These are phyloP conservation scores for Theileria annulata DNA, from an alignment of 169 alveolate genomes.

Conservation along the genomic window DNA sequence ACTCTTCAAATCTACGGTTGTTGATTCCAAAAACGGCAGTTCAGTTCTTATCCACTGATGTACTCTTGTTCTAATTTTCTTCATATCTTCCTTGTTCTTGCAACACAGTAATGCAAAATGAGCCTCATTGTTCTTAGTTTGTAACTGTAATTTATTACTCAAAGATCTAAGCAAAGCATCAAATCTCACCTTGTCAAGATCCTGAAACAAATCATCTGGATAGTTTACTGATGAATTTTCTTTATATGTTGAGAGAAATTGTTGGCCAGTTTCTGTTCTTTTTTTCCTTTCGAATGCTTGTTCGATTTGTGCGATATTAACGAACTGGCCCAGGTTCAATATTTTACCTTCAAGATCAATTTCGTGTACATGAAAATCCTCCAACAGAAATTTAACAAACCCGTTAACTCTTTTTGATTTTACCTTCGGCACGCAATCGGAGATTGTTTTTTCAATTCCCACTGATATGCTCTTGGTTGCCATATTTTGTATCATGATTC, in stretches of 20 bases:
- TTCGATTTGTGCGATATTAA: constrained; percentile 2
- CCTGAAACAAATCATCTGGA: constrained; percentile 44
- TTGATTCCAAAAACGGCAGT: constrained; percentile 58
- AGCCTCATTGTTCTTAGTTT: not conserved
- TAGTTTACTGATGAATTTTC: constrained; percentile 18
- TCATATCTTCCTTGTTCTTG: constrained; percentile 20
- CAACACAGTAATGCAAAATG: not conserved
- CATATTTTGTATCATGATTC: not conserved
- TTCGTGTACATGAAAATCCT: constrained; percentile 62
- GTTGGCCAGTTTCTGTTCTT: constrained; percentile 31
- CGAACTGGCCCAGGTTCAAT: constrained; percentile 13
- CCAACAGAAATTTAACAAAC: constrained; percentile 32
- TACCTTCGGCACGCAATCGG: constrained; percentile 34
- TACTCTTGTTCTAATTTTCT: constrained; percentile 23
- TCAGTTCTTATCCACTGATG: constrained; percentile 44
- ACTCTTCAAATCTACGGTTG: constrained; percentile 5
- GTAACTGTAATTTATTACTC: constrained; percentile 2
- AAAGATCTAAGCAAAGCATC: constrained; percentile 22
- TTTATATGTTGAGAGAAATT: constrained; percentile 9
- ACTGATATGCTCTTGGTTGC: not conserved
- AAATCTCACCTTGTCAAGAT: constrained; percentile 29
- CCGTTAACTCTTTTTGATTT: constrained; percentile 55
- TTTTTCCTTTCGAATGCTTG: constrained; percentile 37
- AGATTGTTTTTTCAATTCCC: constrained; percentile 57
- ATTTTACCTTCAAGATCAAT: constrained; percentile 42